Conservation (phyloP, 306 rosid genomes). For the Vachellia collinsii region DNA sequence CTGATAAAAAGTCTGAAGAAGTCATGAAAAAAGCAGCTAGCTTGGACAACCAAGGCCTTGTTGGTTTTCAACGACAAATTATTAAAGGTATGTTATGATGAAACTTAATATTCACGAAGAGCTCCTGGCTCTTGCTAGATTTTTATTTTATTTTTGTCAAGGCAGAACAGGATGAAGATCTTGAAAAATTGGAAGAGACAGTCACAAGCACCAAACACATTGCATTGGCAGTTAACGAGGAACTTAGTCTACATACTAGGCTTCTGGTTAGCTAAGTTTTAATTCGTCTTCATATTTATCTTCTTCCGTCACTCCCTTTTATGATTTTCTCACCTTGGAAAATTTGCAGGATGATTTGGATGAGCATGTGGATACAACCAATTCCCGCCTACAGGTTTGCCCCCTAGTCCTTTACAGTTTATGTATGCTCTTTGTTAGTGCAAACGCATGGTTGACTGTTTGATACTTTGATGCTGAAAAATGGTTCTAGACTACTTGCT, state of each 20-base stretch:
- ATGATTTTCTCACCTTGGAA: background rate
- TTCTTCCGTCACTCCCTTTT: background rate
- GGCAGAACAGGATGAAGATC: conserved; percentile 56
- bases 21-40: conserved; percentile 40
- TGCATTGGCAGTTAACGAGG: conserved; percentile 52
- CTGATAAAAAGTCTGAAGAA: conserved; percentile 43
- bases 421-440: background rate
- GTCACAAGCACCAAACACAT: conserved; percentile 55
- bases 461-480: background rate
- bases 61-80: conserved; percentile 47
- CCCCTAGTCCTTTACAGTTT: background rate
- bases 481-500: background rate
- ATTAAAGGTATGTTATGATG: conserved; percentile 37
- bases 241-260: conserved; percentile 48
- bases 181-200: conserved; percentile 48
- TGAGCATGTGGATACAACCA: conserved; percentile 46
- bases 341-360: conserved; percentile 42
- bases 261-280: conserved; percentile 41
- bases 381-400: conserved; percentile 45
- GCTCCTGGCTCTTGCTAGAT: background rate
- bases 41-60: conserved; percentile 49
- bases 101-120: background rate
- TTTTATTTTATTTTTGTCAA: conserved; percentile 2
- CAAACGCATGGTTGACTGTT: background rate
- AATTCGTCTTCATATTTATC: background rate